These are phyloP conservation scores for Silene noctiflora DNA, from an alignment of 179 eudicot species.

Conservation along the genomic window DNA sequence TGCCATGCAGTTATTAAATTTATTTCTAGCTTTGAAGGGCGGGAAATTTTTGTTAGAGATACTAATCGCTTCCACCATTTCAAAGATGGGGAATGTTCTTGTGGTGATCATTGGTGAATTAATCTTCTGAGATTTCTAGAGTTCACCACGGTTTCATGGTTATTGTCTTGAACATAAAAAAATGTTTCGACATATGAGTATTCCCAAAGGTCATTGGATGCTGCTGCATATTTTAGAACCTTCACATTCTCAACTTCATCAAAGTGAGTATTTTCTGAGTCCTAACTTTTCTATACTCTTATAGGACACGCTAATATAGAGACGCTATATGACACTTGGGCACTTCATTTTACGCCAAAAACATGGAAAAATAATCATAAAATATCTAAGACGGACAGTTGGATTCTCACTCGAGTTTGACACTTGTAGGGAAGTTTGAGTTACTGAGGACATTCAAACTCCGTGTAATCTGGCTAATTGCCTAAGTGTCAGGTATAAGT, in stretches of 20 bases:
- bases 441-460: background rate
- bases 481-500: background rate
- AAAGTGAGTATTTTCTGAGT: background rate
- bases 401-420: background rate
- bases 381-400: background rate
- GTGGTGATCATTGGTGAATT: constrained; percentile 50
- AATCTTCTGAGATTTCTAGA: background rate
- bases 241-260: background rate
- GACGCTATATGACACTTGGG: background rate
- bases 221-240: background rate
- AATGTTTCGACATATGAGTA: background rate
- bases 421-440: background rate
- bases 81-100: constrained; percentile 47
- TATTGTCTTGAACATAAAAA: background rate
- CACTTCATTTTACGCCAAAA: background rate
- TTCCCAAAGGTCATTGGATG: background rate
- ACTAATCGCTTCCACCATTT: constrained; percentile 52
- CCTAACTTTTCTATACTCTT: background rate
- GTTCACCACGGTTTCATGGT: background rate
- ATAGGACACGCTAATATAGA: background rate
- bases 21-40: constrained; percentile 35
- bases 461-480: background rate
- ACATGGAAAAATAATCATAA: background rate
- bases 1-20: constrained; percentile 48
- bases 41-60: constrained; percentile 48